Percentiles rank a stretch among this genome's conserved stretches.
Conservation (phyloP, 768 basidiomycete species). For the Boletus rufocinnamomeus region DNA sequence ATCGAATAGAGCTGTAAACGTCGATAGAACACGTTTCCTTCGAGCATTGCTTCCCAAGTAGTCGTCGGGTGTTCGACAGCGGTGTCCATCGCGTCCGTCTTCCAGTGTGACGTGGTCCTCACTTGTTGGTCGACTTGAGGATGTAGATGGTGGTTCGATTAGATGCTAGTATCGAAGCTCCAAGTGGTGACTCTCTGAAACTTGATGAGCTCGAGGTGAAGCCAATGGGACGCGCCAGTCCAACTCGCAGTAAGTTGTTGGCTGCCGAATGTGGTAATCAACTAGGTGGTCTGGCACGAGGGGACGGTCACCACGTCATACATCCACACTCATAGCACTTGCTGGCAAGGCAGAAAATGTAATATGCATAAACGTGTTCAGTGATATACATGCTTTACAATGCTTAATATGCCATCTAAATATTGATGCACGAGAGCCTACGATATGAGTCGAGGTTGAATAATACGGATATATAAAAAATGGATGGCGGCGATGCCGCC, state of each 20-base stretch:
- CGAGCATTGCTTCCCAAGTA: constrained; percentile 90
- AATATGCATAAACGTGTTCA: constrained; percentile 1
- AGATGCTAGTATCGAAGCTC: background rate
- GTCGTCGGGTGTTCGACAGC: constrained; percentile 73
- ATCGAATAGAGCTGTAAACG: constrained; percentile 83
- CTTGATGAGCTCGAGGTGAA: background rate
- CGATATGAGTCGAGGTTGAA: background rate
- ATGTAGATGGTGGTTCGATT: background rate
- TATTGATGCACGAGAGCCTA: constrained; percentile 1
- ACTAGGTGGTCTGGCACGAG: background rate
- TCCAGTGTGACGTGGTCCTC: background rate
- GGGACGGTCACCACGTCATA: no score
- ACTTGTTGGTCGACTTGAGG: background rate
- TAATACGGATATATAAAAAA: constrained; percentile 1
- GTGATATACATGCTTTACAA: constrained; percentile 14
- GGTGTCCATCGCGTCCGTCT: constrained; percentile 26
- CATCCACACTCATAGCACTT: background rate
- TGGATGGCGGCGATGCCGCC: background rate
- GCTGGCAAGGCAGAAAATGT: background rate
- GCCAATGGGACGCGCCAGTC: background rate
- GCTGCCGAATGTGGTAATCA: constrained; percentile 7
- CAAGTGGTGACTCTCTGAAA: background rate
- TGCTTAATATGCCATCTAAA: background rate
- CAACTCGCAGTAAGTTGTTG: background rate
- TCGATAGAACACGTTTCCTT: constrained; percentile 85